Evolutionary conservation across 352 stramenopile species (phyloP), one percentile per base, ranked within the genome.

Genomic region (Pythium insidiosum): DNA sequence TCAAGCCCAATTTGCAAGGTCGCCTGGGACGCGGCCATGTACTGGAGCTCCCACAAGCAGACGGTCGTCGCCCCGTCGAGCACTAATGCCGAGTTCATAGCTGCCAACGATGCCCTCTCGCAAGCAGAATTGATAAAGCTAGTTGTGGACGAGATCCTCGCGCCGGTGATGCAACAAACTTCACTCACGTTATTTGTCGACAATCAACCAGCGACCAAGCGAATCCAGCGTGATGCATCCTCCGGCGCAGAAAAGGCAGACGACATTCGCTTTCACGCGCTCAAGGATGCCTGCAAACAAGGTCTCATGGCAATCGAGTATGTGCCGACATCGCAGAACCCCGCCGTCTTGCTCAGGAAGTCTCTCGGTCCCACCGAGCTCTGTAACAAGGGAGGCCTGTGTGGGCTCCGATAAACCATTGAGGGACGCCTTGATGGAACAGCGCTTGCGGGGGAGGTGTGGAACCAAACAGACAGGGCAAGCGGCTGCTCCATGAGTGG

Each of bases 61-160:
- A 43, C 45, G 5, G 38, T 56, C 11, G 39, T 61, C 7, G 29
- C 53, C 19, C 34, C 46, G 41, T 61, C 53, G 2, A 52, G 31
- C 9, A 51, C 46, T 5, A 19, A 39, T 1, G 39, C 46, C 20
- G 53, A 61, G 40, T 56, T 50, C 35, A 13, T 56, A 5, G 18
- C 51, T 2, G 53, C 38, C 9, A 26, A 43, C 26, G 33, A 44
- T 7, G 38, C 34, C 2, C 34, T 48, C 19, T 23, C 48, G 24
- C 39, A 56, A 19, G 31, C 15, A 1, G 23, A 47, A 19, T 29
- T 56, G 12, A 24, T 45, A 1, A 26, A 42, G 18, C 5, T 50
- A 6, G 16, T 55, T 31, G 38, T 42, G 4, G 20, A 50, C 0
- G 26, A 53, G 20, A 23, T 43, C 1, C 33, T 52, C 10, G 16